A percentile compares a stretch with the other conserved stretches of the same genome.
Evolutionary conservation across 2,329 filamentous ascomycete species (phyloP).

Genomic region (Venturia aucupariae): DNA sequence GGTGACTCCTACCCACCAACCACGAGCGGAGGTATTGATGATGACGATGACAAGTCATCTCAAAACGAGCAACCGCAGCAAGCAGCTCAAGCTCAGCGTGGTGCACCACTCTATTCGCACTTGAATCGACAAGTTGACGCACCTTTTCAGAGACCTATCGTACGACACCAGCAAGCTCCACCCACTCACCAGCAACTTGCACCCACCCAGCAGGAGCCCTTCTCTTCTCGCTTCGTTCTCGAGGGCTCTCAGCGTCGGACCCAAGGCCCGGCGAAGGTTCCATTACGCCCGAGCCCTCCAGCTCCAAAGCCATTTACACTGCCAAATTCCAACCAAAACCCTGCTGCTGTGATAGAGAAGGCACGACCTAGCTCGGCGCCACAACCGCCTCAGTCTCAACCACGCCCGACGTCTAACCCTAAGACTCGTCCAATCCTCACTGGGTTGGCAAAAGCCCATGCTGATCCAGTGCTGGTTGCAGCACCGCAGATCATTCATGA

Average conservation of each 20-base stretch:
- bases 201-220: not conserved
- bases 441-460: not conserved
- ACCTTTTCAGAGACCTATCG: not conserved
- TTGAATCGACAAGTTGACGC: not conserved
- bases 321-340: not conserved
- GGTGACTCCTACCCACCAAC: slow-evolving; percentile 4
- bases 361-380: not conserved
- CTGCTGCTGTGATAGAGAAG: not conserved
- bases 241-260: not conserved
- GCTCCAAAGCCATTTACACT: not conserved
- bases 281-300: not conserved
- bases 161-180: not conserved
- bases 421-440: not conserved
- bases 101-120: not conserved
- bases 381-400: not conserved
- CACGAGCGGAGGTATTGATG: not conserved
- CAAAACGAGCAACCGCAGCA: not conserved
- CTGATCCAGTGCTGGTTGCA: not conserved
- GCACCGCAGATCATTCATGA: not conserved
- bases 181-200: not conserved
- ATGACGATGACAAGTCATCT: not conserved
- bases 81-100: not conserved
- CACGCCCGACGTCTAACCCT: no score
- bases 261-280: not conserved
- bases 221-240: not conserved